Conservation (phyloP, 2,329 filamentous ascomycete species). For the Pseudogymnoascus sp. region DNA sequence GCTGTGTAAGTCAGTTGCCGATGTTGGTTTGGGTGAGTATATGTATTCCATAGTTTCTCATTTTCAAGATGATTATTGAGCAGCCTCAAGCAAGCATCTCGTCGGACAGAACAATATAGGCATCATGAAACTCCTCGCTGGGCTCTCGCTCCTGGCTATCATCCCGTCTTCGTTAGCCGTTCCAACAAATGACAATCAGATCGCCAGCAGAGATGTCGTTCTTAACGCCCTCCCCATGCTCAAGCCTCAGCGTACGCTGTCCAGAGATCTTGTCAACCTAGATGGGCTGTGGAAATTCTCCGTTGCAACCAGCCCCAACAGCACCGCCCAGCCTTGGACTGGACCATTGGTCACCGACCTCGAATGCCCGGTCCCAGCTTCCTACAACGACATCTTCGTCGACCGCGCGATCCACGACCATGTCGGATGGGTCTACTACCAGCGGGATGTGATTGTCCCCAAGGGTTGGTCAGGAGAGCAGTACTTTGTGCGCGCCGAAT, state of each 20-base stretch:
- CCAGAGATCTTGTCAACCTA: constrained; percentile 20
- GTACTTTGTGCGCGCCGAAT: constrained; percentile 26
- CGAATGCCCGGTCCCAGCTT: constrained; percentile 23
- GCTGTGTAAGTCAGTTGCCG: not conserved
- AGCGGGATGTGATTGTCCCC: constrained; percentile 26
- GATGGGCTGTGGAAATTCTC: constrained; percentile 27
- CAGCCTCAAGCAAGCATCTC: not conserved
- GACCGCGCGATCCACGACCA: constrained; percentile 26
- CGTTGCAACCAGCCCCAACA: not conserved
- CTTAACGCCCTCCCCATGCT: constrained; percentile 18
- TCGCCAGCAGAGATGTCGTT: not conserved
- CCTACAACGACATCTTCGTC: constrained; percentile 27
- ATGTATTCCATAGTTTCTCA: not conserved
- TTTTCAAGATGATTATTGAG: not conserved
- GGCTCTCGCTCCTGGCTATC: not conserved
- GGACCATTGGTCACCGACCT: not conserved
- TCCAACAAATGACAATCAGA: not conserved
- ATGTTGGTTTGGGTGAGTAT: not conserved
- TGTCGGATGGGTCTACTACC: constrained; percentile 32
- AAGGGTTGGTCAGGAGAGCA: constrained; percentile 19
- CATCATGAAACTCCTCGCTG: constrained; percentile 1
- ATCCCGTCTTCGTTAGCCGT: not conserved
- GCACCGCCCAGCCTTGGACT: not conserved
- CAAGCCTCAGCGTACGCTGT: constrained; percentile 19
- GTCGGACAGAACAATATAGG: not conserved